Base-by-base conservation (phyloP, 176 grass and related monocot species). In the Phyllostachys edulis region DNA sequence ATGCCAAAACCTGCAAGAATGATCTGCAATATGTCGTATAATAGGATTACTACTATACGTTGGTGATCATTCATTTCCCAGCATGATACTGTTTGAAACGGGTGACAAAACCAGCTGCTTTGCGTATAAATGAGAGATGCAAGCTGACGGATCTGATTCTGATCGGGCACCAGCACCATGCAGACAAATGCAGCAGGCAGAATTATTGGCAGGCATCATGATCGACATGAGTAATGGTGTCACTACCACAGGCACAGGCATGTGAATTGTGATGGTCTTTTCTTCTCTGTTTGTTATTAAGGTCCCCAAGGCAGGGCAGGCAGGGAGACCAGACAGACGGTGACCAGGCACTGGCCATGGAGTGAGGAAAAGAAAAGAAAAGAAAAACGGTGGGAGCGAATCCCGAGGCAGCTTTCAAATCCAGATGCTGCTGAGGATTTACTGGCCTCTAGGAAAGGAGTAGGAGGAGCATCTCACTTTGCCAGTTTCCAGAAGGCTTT, bases 401-500 rank as follows among this genome's bases (percentile, higher is more conserved):
- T 84, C n/a, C 74, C 47, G 10, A 84, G 9, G n/a, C 52, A 16
- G 8, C 14, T 44, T 5, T 85, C 81, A 51, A 70, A 85, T 90
- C 77, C 82, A 34, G 51, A 90, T 67, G 40, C 60, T 76, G 15
- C n/a, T 5, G 20, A 7, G 5, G 42, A 15, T 63, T 52, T 37
- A 5, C 27, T 38, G 0, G 9, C 5, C 20, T 24, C 46, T 13
- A 14, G 32, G 46, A 23, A 4, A 56, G 18, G 54, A 57, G 8
- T 1, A 9, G 54, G n/a, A 3, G 61, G 17, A 29, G 39, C 71
- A 70, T 82, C 90, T 80, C 76, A 85, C 85, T 52, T 74, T 34
- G 44, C 70, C 76, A 50, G 73, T 79, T 78, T 90, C 86, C 69
- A 76, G 82, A 73, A 71, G 54, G 61, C 82, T 83, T 85, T 89